Percentiles rank a stretch among this genome's conserved stretches.
phyloP scores from a whole-genome alignment of 768 basidiomycete species.

The Lactifluus hygrophoroides region DNA sequence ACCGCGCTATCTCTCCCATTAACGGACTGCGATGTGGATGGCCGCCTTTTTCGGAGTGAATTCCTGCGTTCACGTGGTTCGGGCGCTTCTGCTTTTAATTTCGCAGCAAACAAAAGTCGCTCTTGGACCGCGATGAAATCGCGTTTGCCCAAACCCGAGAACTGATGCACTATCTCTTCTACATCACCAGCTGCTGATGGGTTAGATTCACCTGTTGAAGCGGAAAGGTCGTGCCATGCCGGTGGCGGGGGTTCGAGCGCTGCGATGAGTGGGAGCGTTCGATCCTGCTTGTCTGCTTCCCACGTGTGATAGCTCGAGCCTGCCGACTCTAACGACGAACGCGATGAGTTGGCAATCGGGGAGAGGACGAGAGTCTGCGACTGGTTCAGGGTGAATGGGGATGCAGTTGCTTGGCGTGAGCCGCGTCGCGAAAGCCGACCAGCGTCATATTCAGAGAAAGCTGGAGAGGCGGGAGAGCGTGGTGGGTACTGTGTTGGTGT shows the following conservation, averaged over 20 bases:
- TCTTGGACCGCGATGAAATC: constrained; percentile 72
- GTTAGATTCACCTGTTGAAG: constrained; percentile 36
- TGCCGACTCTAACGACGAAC: constrained; percentile 68
- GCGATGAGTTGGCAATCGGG: constrained; percentile 64
- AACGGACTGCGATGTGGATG: constrained; percentile 78
- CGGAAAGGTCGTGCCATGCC: constrained; percentile 55
- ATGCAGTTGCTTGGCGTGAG: constrained; percentile 28
- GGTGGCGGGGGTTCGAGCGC: constrained; percentile 42
- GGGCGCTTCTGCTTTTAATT: constrained; percentile 45
- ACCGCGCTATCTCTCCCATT: constrained; percentile 41
- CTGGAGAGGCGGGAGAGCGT: constrained; percentile 47
- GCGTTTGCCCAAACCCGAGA: constrained; percentile 57
- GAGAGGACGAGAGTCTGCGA: constrained; percentile 59
- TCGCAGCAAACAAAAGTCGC: constrained; percentile 57
- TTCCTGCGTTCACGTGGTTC: constrained; percentile 55
- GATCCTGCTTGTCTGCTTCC: constrained; percentile 52
- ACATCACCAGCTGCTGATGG: constrained; percentile 45
- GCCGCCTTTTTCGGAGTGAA: constrained; percentile 66
- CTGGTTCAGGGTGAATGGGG: constrained; percentile 43
- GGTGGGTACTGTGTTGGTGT: constrained; percentile 56
- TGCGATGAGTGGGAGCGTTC: constrained; percentile 44
- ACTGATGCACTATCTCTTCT: constrained; percentile 57
- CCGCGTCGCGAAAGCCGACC: constrained; percentile 1
- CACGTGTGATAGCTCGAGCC: constrained; percentile 84
- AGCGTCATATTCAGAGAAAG: constrained; percentile 35